Conservation (phyloP, 257 asterid genomes). For the Dorcoceras hygrometricum region DNA sequence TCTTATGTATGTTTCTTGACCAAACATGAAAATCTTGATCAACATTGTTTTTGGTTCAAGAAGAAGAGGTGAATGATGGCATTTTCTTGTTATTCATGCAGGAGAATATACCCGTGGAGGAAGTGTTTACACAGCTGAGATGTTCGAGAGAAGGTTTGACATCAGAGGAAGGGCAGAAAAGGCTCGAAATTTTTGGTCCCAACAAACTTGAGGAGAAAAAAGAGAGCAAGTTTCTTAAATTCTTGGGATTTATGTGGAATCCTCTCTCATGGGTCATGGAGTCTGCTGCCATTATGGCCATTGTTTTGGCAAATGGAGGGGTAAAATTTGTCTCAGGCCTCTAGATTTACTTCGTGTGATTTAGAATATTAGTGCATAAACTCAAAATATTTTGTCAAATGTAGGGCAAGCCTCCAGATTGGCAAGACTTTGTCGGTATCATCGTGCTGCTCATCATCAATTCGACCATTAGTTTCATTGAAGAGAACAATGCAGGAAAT, state of each 20-base stretch:
- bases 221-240: conserved; percentile 63
- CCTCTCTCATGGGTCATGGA: conserved; percentile 99
- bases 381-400: neutral
- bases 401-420: conserved; percentile 58
- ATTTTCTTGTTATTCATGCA: conserved; percentile 21
- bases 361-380: neutral
- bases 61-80: neutral
- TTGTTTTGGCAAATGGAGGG: conserved; percentile 69
- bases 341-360: neutral
- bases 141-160: conserved; percentile 63
- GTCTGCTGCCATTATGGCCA: conserved; percentile 84
- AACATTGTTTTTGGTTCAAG: neutral
- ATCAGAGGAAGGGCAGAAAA: conserved; percentile 49
- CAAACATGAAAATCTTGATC: neutral
- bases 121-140: conserved; percentile 60
- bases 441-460: conserved; percentile 46
- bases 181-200: conserved; percentile 66
- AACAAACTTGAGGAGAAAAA: conserved; percentile 85
- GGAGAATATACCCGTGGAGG: conserved; percentile 74
- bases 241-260: conserved; percentile 97
- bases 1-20: neutral
- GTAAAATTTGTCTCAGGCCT: conserved; percentile 18
- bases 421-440: conserved; percentile 54
- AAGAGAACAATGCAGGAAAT: conserved; percentile 57
- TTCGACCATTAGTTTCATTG: conserved; percentile 57